phyloP scores from a whole-genome alignment of 768 basidiomycete genomes.

The Tephrocybe sp. region DNA sequence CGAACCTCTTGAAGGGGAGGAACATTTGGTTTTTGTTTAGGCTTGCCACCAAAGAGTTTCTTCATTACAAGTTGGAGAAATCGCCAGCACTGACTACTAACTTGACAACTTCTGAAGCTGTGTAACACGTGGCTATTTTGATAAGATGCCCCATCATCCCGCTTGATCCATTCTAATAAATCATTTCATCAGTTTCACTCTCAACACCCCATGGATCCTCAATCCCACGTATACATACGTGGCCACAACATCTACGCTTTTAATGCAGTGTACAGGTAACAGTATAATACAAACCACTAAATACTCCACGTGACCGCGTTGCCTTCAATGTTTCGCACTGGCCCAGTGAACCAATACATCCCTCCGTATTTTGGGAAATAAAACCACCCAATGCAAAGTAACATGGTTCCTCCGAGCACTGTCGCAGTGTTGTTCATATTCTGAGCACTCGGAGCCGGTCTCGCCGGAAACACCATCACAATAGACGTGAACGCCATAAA shows the following conservation, averaged over 20 bases:
- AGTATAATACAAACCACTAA: no score
- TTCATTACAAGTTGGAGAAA: slow-evolving; percentile 1
- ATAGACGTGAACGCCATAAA: slow-evolving; percentile 58
- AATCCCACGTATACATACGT: no score
- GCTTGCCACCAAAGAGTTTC: slow-evolving; percentile 29
- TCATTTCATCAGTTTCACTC: no score
- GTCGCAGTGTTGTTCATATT: slow-evolving; percentile 65
- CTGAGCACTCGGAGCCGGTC: slow-evolving; percentile 31
- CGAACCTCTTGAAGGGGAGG: slow-evolving; percentile 26
- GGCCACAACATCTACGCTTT: no score
- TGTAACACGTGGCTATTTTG: no score
- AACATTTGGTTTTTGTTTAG: slow-evolving; percentile 30
- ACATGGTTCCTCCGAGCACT: slow-evolving; percentile 50
- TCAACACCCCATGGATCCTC: no score
- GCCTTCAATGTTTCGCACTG: slow-evolving; percentile 13
- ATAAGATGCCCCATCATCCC: no score
- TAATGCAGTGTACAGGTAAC: no score
- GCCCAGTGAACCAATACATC: slow-evolving; percentile 27
- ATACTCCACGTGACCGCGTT: no score
- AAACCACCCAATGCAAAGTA: slow-evolving; percentile 53
- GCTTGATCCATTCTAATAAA: no score
- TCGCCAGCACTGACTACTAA: background rate
- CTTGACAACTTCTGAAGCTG: no score
- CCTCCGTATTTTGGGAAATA: slow-evolving; percentile 45
- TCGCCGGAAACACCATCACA: slow-evolving; percentile 53